Percentiles rank a stretch among this genome's conserved stretches.
Conservation (phyloP, 805 yeast species). For the Candida morakotiae region DNA sequence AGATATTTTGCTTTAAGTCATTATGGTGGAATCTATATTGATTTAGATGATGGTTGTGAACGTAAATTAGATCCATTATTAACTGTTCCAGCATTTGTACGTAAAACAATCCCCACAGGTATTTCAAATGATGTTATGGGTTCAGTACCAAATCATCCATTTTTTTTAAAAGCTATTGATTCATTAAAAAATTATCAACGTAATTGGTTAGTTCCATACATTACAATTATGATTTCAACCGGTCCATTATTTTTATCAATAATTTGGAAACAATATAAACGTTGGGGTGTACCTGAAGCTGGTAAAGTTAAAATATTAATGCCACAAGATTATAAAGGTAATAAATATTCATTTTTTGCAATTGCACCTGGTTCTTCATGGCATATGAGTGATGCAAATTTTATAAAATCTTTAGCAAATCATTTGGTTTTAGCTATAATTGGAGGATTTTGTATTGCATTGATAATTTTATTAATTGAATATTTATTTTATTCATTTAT, state of each 20-base stretch:
- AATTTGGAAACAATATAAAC: constrained; percentile 81
- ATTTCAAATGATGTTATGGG: constrained; percentile 94
- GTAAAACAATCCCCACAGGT: constrained; percentile 88
- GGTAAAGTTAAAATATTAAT: constrained; percentile 65
- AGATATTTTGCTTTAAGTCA: constrained; percentile 80
- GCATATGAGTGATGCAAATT: constrained; percentile 85
- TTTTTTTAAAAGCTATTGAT: constrained; percentile 67
- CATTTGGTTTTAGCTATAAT: constrained; percentile 72
- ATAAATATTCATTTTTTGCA: constrained; percentile 60
- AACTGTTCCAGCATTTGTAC: constrained; percentile 77
- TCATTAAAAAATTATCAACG: constrained; percentile 54
- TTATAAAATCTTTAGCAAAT: constrained; percentile 67
- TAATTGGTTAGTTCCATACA: constrained; percentile 81
- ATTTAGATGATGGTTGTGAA: constrained; percentile 85
- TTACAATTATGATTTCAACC: constrained; percentile 89
- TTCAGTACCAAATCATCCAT: constrained; percentile 80
- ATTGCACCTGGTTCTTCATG: constrained; percentile 85
- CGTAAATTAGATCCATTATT: constrained; percentile 76
- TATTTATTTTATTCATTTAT: constrained; percentile 38
- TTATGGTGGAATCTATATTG: constrained; percentile 88
- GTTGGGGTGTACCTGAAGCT: constrained; percentile 69
- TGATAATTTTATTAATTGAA: constrained; percentile 31
- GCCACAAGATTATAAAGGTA: constrained; percentile 68
- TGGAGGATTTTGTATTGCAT: constrained; percentile 62
- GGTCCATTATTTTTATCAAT: constrained; percentile 88